These are phyloP conservation scores for Zopfia rhizophila DNA, from an alignment of 2,329 filamentous ascomycete species.

Conservation along the genomic window DNA sequence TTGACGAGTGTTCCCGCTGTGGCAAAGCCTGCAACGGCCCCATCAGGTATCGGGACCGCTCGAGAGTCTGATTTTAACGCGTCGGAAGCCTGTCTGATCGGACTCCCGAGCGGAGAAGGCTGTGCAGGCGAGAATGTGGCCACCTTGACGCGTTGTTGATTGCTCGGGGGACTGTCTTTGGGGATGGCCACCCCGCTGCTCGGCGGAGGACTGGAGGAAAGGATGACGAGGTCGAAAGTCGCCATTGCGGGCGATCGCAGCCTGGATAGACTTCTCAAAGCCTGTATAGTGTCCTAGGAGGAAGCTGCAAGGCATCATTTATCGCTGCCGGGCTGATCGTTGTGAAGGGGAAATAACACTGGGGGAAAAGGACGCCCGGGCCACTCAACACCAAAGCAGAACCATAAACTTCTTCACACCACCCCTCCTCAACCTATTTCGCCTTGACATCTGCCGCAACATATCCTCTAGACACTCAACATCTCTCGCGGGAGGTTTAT, in stretches of 20 bases:
- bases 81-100: conserved; percentile 25
- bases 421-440: too few species aligned
- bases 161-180: conserved; percentile 28
- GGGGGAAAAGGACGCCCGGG: too few species aligned
- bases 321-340: too few species aligned
- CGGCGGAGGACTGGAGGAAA: conserved; percentile 47
- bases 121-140: conserved; percentile 32
- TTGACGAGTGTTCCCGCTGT: conserved; percentile 46
- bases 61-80: conserved; percentile 41
- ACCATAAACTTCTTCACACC: too few species aligned
- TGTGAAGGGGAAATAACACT: too few species aligned
- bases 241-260: conserved; percentile 10
- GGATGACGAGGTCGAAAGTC: conserved; percentile 28
- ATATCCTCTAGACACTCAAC: too few species aligned
- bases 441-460: too few species aligned
- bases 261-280: not conserved
- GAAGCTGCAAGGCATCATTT: too few species aligned
- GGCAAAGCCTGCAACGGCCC: conserved; percentile 43
- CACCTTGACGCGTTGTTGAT: conserved; percentile 43
- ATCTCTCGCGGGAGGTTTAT: too few species aligned
- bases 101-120: conserved; percentile 34
- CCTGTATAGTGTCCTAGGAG: not conserved
- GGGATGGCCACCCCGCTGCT: conserved; percentile 22
- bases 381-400: too few species aligned
- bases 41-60: conserved; percentile 37